Evolutionary conservation across 768 basidiomycete species (phyloP), one percentile per base, ranked within the genome.

Genomic region (Naganishia randhawae): DNA sequence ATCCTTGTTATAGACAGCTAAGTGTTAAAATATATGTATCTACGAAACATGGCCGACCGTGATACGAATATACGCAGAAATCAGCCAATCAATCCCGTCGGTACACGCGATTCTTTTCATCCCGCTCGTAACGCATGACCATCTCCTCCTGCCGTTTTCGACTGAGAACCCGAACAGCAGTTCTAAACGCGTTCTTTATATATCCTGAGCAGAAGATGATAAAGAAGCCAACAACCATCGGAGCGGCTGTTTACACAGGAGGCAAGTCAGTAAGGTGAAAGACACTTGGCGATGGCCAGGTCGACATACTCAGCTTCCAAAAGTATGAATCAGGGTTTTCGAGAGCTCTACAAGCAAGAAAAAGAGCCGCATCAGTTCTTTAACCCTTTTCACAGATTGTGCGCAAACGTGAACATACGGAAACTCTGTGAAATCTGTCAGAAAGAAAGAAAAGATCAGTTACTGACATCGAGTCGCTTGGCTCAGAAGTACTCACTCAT

Each of bases 121-220:
- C 57, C 22, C 57, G 57, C 25, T 61, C 57, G 32, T 61, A 61
- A 9, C 57, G 57, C 57, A 61, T 61, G 31, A 67, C 66, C 69
- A 50, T 63, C 25, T 50, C 65, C 54, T 68, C 69, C 51, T 72
- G 45, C n/a, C 67, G 50, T 69, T 72, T 72, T 33, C 71, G 31
- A 3, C 33, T 63, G n/a, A 71, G 14, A 17, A 67, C 31, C 17
- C 76, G 70, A 39, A 35, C 53, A 27, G 65, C 50, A 5, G 73
- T 75, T 27, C 68, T 63, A 25, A 67, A 35, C n/a, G 67, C 73
- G 14, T 63, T 50, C 33, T 67, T 69, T 42, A 80, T 70, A 50
- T 78, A 80, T 8, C 69, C 45, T 31, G 71, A 77, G 29, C 70
- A 72, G 66, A 80, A 78, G 37, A 76, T 72, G 70, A 80, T 16